Evolutionary conservation across 2,329 filamentous ascomycete species (phyloP).

Genomic region (Drechslerella coelobrocha): DNA sequence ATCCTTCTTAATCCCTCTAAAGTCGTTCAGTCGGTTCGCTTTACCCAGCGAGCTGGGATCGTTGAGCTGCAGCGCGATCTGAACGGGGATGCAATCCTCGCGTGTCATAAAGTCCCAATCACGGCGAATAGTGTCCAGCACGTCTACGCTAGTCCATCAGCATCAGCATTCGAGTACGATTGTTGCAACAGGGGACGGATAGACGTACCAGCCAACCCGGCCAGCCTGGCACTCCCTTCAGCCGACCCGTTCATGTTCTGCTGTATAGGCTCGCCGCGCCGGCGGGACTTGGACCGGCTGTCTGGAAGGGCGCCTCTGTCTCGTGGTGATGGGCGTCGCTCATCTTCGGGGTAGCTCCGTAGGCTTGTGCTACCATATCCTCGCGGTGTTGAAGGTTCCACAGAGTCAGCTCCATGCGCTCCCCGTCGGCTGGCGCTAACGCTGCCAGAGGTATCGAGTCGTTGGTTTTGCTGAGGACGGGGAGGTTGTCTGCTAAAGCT

Average conservation of each 20-base stretch:
- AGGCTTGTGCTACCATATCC: slow-evolving; percentile 2
- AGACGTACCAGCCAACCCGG: slow-evolving; percentile 31
- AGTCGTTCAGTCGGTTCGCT: slow-evolving; percentile 84
- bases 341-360: slow-evolving; percentile 14
- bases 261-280: slow-evolving; percentile 31
- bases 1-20: slow-evolving; percentile 81
- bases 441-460: not conserved
- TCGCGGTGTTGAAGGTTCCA: not conserved
- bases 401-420: not conserved
- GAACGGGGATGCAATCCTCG: slow-evolving; percentile 87
- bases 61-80: slow-evolving; percentile 91
- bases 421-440: not conserved
- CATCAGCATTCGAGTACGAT: not conserved
- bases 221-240: slow-evolving; percentile 30
- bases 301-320: slow-evolving; percentile 19
- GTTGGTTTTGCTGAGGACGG: not conserved
- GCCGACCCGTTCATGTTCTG: slow-evolving; percentile 36
- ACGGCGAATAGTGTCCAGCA: slow-evolving; percentile 81
- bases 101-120: slow-evolving; percentile 94
- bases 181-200: not conserved
- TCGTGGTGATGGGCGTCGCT: slow-evolving; percentile 2
- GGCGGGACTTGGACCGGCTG: slow-evolving; percentile 34
- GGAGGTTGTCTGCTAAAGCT: not conserved
- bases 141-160: slow-evolving; percentile 58
- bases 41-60: slow-evolving; percentile 92